Evolutionary conservation across 371 early-diverging fungal genomes (phyloP).

Genomic region (Mortierella sp.): DNA sequence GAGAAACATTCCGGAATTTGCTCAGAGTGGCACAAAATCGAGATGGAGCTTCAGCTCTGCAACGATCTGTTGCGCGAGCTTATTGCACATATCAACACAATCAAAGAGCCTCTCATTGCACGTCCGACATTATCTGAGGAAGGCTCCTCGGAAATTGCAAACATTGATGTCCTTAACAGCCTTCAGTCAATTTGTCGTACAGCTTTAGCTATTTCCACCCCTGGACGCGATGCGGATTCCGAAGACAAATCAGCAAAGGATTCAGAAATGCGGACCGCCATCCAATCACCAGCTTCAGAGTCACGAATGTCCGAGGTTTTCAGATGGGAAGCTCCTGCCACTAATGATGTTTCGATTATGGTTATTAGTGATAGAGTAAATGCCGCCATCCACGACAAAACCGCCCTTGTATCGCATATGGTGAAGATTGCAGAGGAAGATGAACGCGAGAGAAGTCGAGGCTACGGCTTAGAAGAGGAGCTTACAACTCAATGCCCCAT

Average conservation of each 20-base stretch:
- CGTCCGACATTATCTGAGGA: slow-evolving; percentile 11
- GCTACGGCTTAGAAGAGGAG: slow-evolving; percentile 50
- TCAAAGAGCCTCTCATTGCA: slow-evolving; percentile 56
- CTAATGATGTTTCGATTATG: slow-evolving; percentile 57
- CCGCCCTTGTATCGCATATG: slow-evolving; percentile 44
- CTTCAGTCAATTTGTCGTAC: slow-evolving; percentile 43
- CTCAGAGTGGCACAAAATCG: slow-evolving; percentile 82
- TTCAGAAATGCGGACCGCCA: slow-evolving; percentile 22
- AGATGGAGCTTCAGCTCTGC: slow-evolving; percentile 78
- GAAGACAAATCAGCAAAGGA: slow-evolving; percentile 40
- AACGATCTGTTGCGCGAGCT: slow-evolving; percentile 82
- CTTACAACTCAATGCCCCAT: slow-evolving; percentile 21
- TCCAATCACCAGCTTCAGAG: slow-evolving; percentile 66
- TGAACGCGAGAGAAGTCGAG: slow-evolving; percentile 44
- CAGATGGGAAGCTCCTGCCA: slow-evolving; percentile 66
- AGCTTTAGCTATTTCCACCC: slow-evolving; percentile 67
- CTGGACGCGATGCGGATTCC: slow-evolving; percentile 60
- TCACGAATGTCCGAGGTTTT: slow-evolving; percentile 66
- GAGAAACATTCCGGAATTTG: slow-evolving; percentile 83
- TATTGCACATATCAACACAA: slow-evolving; percentile 63
- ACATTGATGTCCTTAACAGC: slow-evolving; percentile 26
- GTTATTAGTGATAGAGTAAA: slow-evolving; percentile 39
- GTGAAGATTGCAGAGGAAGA: slow-evolving; percentile 53
- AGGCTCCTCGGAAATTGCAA: neutral
- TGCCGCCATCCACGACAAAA: slow-evolving; percentile 49